Percentiles rank a stretch among this genome's conserved stretches.
These are phyloP conservation scores for Fusarium algeriense DNA, from an alignment of 2,329 filamentous ascomycete species.

Conservation along the genomic window DNA sequence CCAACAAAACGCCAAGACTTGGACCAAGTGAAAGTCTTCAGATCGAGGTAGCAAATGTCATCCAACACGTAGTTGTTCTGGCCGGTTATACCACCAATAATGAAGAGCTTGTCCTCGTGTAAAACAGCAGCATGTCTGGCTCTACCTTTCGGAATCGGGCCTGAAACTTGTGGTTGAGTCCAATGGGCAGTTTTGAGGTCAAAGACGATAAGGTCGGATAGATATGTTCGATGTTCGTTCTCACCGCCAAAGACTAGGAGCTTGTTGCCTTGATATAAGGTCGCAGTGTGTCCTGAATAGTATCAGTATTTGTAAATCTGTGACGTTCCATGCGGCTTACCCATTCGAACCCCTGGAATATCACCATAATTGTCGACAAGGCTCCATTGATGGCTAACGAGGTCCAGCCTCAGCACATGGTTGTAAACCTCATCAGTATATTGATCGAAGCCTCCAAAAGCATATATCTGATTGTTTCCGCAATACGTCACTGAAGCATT, in stretches of 20 bases:
- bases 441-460: constrained; percentile 98
- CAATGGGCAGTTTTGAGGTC: constrained; percentile 94
- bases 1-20: constrained; percentile 95
- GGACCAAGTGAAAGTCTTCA: constrained; percentile 99
- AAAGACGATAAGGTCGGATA: constrained; percentile 96
- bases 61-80: constrained; percentile 93
- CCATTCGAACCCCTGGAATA: constrained; percentile 97
- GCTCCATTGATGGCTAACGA: constrained; percentile 91
- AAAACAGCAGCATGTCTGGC: constrained; percentile 94
- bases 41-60: constrained; percentile 94
- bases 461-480: constrained; percentile 96
- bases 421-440: constrained; percentile 99
- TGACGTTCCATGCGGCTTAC: constrained; percentile 61
- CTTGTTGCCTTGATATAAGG: constrained; percentile 92
- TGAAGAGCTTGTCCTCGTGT: constrained; percentile 95
- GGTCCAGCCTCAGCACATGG: constrained; percentile 90
- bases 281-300: constrained; percentile 85
- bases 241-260: constrained; percentile 97
- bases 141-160: constrained; percentile 87
- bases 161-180: constrained; percentile 90
- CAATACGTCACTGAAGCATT: constrained; percentile 99
- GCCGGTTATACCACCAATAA: constrained; percentile 94
- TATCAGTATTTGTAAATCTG: constrained; percentile 15
- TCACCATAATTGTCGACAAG: constrained; percentile 98
- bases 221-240: constrained; percentile 95